These are phyloP conservation scores for Phytophthora parvispora DNA, from an alignment of 352 stramenopile genomes.

Conservation along the genomic window DNA sequence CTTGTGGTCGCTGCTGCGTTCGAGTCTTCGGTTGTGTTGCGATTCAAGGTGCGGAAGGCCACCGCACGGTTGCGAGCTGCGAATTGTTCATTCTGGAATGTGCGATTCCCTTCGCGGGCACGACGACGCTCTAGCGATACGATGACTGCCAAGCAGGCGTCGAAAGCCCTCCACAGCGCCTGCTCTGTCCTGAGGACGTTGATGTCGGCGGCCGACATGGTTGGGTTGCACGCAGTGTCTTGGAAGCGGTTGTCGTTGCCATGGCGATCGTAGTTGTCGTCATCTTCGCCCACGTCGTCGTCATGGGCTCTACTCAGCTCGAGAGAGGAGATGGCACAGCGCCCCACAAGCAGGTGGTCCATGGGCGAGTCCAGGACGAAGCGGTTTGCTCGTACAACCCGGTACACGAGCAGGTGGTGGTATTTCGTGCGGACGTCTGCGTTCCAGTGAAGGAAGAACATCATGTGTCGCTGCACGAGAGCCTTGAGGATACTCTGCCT, in stretches of 20 bases:
- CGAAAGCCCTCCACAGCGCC: conserved; percentile 80
- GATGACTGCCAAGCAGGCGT: conserved; percentile 73
- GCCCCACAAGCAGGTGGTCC: conserved; percentile 73
- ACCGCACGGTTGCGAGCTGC: conserved; percentile 57
- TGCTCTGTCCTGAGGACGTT: conserved; percentile 67
- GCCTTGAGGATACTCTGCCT: conserved; percentile 74
- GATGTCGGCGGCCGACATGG: conserved; percentile 56
- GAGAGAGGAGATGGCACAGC: conserved; percentile 50
- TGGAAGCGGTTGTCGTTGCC: conserved; percentile 20
- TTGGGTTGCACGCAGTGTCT: conserved; percentile 25
- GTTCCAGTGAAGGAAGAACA: conserved; percentile 85
- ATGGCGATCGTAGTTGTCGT: conserved; percentile 15
- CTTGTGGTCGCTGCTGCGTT: conserved; percentile 43
- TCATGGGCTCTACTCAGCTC: conserved; percentile 35
- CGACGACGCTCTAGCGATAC: conserved; percentile 65
- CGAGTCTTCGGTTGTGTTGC: conserved; percentile 44
- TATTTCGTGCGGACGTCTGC: conserved; percentile 74
- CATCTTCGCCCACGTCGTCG: conserved; percentile 42
- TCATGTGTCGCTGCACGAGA: conserved; percentile 83
- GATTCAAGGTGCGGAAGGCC: conserved; percentile 68
- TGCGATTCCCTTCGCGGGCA: conserved; percentile 67
- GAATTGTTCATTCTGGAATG: conserved; percentile 66
- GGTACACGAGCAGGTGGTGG: conserved; percentile 83
- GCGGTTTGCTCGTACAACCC: conserved; percentile 63
- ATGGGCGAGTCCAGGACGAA: conserved; percentile 74